Evolutionary conservation across 1,284 basidiomycete species (phyloP).

Genomic region (Phlebopus sp.): DNA sequence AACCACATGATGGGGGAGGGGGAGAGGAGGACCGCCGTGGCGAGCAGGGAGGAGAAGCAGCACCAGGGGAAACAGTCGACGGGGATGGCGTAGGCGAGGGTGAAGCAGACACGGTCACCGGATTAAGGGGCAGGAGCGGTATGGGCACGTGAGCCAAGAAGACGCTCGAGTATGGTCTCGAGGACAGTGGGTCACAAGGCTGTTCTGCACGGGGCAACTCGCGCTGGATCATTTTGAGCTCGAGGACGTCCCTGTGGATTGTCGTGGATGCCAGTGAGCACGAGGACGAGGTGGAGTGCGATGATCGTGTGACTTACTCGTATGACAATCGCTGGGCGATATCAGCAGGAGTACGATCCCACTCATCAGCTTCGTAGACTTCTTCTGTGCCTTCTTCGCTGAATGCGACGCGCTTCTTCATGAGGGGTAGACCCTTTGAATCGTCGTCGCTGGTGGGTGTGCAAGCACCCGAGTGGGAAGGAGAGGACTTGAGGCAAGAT

Average conservation of each 20-base stretch:
- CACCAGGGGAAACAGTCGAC: not conserved
- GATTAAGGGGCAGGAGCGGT: constrained; percentile 45
- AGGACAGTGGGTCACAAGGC: constrained; percentile 38
- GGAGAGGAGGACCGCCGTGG: not conserved
- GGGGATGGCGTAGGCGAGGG: not conserved
- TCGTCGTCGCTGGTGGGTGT: constrained; percentile 3
- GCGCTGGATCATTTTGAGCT: constrained; percentile 59
- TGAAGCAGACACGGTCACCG: not conserved
- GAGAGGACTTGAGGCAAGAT: constrained; percentile 14
- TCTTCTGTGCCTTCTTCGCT: constrained; percentile 49
- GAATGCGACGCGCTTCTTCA: constrained; percentile 55
- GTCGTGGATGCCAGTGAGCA: not conserved
- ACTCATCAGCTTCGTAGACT: constrained; percentile 62
- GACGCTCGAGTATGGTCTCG: constrained; percentile 34
- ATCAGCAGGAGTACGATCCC: constrained; percentile 62
- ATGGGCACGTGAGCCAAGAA: constrained; percentile 52
- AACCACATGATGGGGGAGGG: not conserved
- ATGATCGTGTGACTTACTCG: constrained; percentile 40
- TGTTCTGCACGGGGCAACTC: constrained; percentile 53
- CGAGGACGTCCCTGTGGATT: constrained; percentile 52
- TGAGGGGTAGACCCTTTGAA: not conserved
- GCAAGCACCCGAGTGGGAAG: constrained; percentile 10
- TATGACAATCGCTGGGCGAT: constrained; percentile 49
- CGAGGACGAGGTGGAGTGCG: not conserved
- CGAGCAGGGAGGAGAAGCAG: not conserved